Evolutionary conservation across 2,329 filamentous ascomycete genomes (phyloP).

Genomic region (Sarocladiaceae sp.): DNA sequence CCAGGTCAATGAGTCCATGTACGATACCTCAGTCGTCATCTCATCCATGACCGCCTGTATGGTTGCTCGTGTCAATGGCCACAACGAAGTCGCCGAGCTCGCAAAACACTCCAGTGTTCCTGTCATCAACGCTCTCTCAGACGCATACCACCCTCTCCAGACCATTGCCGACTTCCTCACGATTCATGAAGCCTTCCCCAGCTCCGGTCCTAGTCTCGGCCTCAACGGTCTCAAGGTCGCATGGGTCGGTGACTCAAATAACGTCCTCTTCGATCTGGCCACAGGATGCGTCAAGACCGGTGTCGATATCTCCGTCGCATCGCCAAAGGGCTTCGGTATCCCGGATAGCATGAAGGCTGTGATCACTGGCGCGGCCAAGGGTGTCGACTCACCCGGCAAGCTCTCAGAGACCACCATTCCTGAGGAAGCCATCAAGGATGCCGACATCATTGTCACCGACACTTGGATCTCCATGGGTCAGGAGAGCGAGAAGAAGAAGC

Average conservation of each 20-base stretch:
- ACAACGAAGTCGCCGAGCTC: conserved; percentile 68
- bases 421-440: conserved; percentile 78
- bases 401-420: conserved; percentile 74
- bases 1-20: conserved; percentile 87
- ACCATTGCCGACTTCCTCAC: conserved; percentile 93
- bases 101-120: conserved; percentile 72
- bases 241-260: conserved; percentile 96
- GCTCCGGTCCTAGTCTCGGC: conserved; percentile 47
- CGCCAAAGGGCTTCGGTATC: conserved; percentile 80
- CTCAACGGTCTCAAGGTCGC: conserved; percentile 84
- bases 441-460: conserved; percentile 90
- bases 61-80: conserved; percentile 72
- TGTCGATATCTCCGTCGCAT: conserved; percentile 80
- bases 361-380: conserved; percentile 60
- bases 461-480: conserved; percentile 99
- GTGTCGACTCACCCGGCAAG: conserved; percentile 56
- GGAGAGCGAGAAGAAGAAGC: conserved; percentile 75
- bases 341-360: conserved; percentile 68
- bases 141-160: conserved; percentile 91
- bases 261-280: conserved; percentile 90
- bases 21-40: conserved; percentile 86
- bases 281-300: conserved; percentile 85
- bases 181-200: conserved; percentile 71
- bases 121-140: conserved; percentile 83
- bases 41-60: conserved; percentile 89